Evolutionary conservation across 2,329 filamentous ascomycete genomes (phyloP), one percentile per base, ranked within the genome.

Genomic region (Alternaria brassicicola): DNA sequence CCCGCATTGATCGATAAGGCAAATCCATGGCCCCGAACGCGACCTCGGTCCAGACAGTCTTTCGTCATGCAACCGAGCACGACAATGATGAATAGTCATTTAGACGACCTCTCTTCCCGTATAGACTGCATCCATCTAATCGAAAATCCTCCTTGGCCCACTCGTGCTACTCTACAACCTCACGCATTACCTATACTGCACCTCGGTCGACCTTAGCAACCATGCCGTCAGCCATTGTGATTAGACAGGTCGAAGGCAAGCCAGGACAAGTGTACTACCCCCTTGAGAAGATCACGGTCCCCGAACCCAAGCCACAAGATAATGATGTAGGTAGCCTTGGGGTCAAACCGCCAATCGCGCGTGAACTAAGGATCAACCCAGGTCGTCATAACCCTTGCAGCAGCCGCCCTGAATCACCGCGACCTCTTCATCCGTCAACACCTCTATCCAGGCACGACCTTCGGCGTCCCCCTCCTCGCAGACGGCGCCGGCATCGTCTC

Each of bases 401-500:
- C 93, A 50, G 91, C 89, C 1, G 90, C 94, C 13, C 87, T 98
- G 49, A 98, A 98, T 82, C 95, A 98, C 81, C 90, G 93, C 69
- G 95, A 98, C 78, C 87, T 96, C 67, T 98, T 97, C 81, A 90
- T 96, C 78, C 91, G 94, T 53, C 93, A 95, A 77, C 89, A 93
- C 73, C 87, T 96, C 38, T 98, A 98, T 81, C 94, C 94, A 0
- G 89, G 86, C 67, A 89, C 92, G 52, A 89, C 90, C 12, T 96
- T 96, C 77, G 84, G 86, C 59, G 83, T 88, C 6, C 92, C 94
- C 1, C 81, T 98, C 39, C 85, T 96, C 25, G 88, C 93, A 59
- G 94, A 98, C 75, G 94, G 92, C 64, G 88, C 85, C 67, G 94
- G 93, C 53, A 81, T 85, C 56, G 91, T 98, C 4, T 84, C 88